Evolutionary conservation across 192 early-diverging fungal species (phyloP), one percentile per base, ranked within the genome.

Genomic region (Backusella luteola): DNA sequence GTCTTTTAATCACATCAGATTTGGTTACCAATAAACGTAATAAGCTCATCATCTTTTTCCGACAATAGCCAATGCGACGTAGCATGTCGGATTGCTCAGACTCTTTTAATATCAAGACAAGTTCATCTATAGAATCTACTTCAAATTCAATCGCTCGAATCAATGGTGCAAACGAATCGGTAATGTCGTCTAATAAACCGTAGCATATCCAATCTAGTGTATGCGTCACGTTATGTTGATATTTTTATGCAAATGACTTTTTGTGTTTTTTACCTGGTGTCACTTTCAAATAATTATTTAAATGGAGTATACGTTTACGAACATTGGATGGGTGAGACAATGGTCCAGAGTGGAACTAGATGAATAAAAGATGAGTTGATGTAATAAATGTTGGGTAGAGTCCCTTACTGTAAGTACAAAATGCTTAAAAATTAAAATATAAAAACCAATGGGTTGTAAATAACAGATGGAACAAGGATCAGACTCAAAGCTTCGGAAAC

Each of bases 91-190:
- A 89, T 46, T 92, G 91, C 79, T 98, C 97, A 3, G 93, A 91
- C 80, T 96, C 95, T 69, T 95, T 91, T n/a, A 97, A 84, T 32
- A 98, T 92, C 29, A 99, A 84, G 0, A 98, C 96, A 0, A 98
- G 81, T 74, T 99, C 98, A 79, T 99, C 97, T 72, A 99, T 97
- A 0, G 91, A 87, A 73, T 97, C 96, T 3, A 99, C 98, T 79
- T 98, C 97, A 70, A 94, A 89, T 84, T 99, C 98, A 78, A 99
- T 93, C 11, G 90, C 81, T 46, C 90, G 88, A 67, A 98, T 85
- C 15, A 96, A 85, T 12, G 97, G 96, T 38, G 93, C 93, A 77
- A 98, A 96, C 26, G 90, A 88, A 79, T 99, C 98, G 6, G 94
- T 96, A 71, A 99, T 94, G 74, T 97, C 96, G 83, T 99, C 97